These are phyloP conservation scores for Trypanosoma cruzi DNA, from an alignment of 208 protist species.

Conservation along the genomic window DNA sequence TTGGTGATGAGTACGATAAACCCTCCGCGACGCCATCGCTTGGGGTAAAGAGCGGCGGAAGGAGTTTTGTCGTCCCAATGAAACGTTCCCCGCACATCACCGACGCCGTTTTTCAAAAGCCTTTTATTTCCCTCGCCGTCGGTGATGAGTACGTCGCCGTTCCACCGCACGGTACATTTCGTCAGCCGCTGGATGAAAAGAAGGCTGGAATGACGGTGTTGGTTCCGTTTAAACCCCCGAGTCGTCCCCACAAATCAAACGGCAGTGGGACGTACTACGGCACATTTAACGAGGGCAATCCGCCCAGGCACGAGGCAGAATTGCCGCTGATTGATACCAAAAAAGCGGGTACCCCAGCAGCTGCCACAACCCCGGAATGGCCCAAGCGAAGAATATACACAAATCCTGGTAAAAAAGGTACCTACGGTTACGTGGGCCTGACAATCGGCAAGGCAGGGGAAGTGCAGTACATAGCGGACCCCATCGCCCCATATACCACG, in stretches of 20 bases:
- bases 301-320: slow-evolving; percentile 82
- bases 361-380: slow-evolving; percentile 23
- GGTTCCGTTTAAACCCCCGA: slow-evolving; percentile 61
- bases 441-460: slow-evolving; percentile 79
- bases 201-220: slow-evolving; percentile 6
- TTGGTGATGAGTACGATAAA: slow-evolving; percentile 94
- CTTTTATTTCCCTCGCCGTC: slow-evolving; percentile 71
- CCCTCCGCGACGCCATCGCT: slow-evolving; percentile 13
- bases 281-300: slow-evolving; percentile 77
- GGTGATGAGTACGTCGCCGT: slow-evolving; percentile 72
- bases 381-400: slow-evolving; percentile 71
- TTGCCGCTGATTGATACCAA: slow-evolving; percentile 57
- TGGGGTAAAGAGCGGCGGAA: slow-evolving; percentile 15
- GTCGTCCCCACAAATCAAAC: slow-evolving; percentile 68
- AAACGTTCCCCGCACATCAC: slow-evolving; percentile 75
- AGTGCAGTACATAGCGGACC: slow-evolving; percentile 84
- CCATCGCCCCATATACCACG: slow-evolving; percentile 46
- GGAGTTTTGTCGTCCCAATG: slow-evolving; percentile 72
- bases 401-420: slow-evolving; percentile 90
- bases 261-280: slow-evolving; percentile 91
- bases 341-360: slow-evolving; percentile 19
- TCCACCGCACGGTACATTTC: slow-evolving; percentile 51
- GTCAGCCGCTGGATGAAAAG: slow-evolving; percentile 21
- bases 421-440: slow-evolving; percentile 85
- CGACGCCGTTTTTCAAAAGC: slow-evolving; percentile 68